Evolutionary conservation across 2,329 filamentous ascomycete genomes (phyloP), one percentile per base, ranked within the genome.

Genomic region (Colletotrichum eleusines): DNA sequence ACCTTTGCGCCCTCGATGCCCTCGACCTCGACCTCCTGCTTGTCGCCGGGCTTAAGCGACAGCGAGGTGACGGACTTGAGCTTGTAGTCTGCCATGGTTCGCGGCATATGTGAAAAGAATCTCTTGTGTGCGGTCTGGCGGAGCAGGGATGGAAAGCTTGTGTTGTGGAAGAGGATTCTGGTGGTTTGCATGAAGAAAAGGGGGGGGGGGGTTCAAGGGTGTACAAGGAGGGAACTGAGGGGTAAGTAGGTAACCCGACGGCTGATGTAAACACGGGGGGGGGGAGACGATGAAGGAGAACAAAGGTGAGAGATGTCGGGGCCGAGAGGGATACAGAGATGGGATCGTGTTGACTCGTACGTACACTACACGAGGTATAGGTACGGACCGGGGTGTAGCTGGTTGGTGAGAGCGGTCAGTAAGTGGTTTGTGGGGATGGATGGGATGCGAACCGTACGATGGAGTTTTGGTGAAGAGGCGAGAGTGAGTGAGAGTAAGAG

Each of bases 1-100:
- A 99, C 91, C 81, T 98, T 98, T 73, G 90, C 94, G 46, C 88
- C 90, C 68, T 95, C 91, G 53, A 99, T 86, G 26, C 95, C 96
- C 76, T 98, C 95, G 5, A 99, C 92, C 76, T 97, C 94, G 18
- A 89, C 92, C 81, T 98, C 95, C 73, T 92, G 87, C 85, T 97
- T 98, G 75, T 96, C 91, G 26, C 94, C 91, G 38, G 91, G 90
- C 79, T 92, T 88, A 73, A 98, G 84, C 74, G 91, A 88, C 66
- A 97, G 86, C 75, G 91, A 92, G 57, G 88, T 87, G 72, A 97
- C 83, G 78, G 88, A 92, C 81, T 96, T 97, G 77, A 98, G 88
- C 78, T 89, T 91, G 79, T 87, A 91, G 76, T 90, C 87, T 44
- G 85, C 82, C 87, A 89, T 89, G 74, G 79, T 78, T 77, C 72